Conservation (phyloP, 1,284 basidiomycete species). For the Farysia itapuensis region DNA sequence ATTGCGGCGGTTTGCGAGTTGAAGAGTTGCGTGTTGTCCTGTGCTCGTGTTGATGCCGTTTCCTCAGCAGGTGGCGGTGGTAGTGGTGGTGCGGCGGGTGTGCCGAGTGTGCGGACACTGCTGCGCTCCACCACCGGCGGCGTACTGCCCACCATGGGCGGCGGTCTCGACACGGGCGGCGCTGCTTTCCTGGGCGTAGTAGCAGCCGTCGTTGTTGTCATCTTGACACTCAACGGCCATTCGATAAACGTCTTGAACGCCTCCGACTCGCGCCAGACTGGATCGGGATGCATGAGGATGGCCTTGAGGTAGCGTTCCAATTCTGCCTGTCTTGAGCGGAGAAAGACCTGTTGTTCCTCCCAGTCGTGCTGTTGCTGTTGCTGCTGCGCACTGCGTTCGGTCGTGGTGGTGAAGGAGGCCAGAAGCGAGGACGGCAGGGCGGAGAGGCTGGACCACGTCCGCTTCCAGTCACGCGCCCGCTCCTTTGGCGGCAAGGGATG, state of each 20-base stretch:
- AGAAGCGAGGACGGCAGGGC: no score
- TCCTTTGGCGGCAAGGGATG: constrained; percentile 78
- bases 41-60: constrained; percentile 78
- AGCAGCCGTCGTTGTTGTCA: constrained; percentile 5
- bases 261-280: constrained; percentile 75
- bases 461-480: constrained; percentile 62
- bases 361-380: no score
- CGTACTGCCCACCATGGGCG: constrained; percentile 13
- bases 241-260: constrained; percentile 86
- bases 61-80: constrained; percentile 67
- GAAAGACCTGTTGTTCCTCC: constrained; percentile 62
- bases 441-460: constrained; percentile 47
- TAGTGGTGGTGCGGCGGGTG: no score
- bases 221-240: constrained; percentile 65
- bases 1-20: constrained; percentile 79
- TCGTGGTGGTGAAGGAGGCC: constrained; percentile 11
- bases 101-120: constrained; percentile 7
- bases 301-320: constrained; percentile 84
- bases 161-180: neutral
- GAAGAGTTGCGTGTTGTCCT: constrained; percentile 79
- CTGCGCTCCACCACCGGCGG: neutral
- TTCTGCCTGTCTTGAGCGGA: constrained; percentile 73
- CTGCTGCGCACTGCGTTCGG: neutral
- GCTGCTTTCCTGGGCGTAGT: neutral
- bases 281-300: constrained; percentile 77